Percentiles rank a stretch among this genome's conserved stretches.
Conservation (phyloP, 176 grass and related monocot genomes). For the Eragrostis curvula region DNA sequence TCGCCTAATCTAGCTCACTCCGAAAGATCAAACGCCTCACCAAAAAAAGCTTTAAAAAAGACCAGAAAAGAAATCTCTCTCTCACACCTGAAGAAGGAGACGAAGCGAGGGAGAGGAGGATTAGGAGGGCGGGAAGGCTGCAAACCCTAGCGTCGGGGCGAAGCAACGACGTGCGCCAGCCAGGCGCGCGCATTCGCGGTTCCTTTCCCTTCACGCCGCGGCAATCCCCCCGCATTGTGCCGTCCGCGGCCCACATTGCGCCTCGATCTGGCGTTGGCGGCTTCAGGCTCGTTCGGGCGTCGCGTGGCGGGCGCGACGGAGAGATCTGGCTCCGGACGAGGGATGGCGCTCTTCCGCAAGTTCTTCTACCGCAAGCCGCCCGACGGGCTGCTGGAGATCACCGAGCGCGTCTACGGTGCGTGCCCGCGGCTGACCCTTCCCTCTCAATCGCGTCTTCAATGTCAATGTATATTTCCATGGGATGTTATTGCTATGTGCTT, state of each 20-base stretch:
- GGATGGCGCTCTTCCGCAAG: conserved; percentile 95
- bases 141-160: conserved; percentile 40
- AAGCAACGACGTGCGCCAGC: conserved; percentile 35
- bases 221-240: conserved; percentile 14
- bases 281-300: conserved; percentile 8
- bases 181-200: conserved; percentile 40
- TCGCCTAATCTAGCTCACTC: conserved; percentile 39
- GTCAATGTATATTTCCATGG: background rate
- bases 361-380: conserved; percentile 99
- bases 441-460: background rate
- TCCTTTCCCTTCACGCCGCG: conserved; percentile 66
- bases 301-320: conserved; percentile 1
- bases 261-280: conserved; percentile 19
- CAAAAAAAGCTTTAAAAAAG: conserved; percentile 6
- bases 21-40: conserved; percentile 38
- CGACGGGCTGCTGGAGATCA: conserved; percentile 94
- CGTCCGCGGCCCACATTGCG: background rate
- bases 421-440: background rate
- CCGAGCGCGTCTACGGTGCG: conserved; percentile 94
- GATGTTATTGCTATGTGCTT: background rate
- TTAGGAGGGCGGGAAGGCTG: conserved; percentile 27
- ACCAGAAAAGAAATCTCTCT: background rate
- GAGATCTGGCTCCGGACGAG: conserved; percentile 44
- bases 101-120: background rate
- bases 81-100: background rate